These are phyloP conservation scores for Cladosporium sp. DNA, from an alignment of 2,329 filamentous ascomycete genomes.

Conservation along the genomic window DNA sequence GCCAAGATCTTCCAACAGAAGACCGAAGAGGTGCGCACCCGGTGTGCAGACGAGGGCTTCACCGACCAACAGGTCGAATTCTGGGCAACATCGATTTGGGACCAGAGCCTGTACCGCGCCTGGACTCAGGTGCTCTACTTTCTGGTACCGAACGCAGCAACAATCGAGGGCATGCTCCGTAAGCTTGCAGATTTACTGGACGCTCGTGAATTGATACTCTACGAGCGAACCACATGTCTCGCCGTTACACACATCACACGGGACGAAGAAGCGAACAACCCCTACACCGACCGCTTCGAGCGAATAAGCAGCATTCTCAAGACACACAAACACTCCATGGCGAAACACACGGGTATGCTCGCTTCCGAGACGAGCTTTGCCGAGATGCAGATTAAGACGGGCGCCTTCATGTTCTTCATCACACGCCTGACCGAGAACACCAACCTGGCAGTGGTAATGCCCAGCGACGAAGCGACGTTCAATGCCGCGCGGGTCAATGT, in stretches of 20 bases:
- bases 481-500: conserved; percentile 91
- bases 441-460: conserved; percentile 88
- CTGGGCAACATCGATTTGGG: conserved; percentile 97
- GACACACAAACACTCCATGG: conserved; percentile 85
- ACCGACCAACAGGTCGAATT: conserved; percentile 66
- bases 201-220: conserved; percentile 90
- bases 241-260: conserved; percentile 92
- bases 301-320: conserved; percentile 97
- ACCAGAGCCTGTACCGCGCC: conserved; percentile 95
- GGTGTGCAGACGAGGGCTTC: conserved; percentile 64
- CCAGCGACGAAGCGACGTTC: conserved; percentile 87
- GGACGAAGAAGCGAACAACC: conserved; percentile 71
- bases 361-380: conserved; percentile 79
- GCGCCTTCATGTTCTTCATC: conserved; percentile 88
- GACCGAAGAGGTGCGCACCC: conserved; percentile 72
- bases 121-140: conserved; percentile 99
- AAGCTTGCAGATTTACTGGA: conserved; percentile 83
- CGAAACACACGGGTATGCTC: conserved; percentile 76
- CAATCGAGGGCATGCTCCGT: conserved; percentile 83
- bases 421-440: conserved; percentile 97
- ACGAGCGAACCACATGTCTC: conserved; percentile 93
- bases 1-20: conserved; percentile 83
- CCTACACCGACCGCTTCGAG: conserved; percentile 90
- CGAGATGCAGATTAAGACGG: conserved; percentile 77
- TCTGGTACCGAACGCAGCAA: conserved; percentile 86